Base-by-base conservation (phyloP, 2,329 filamentous ascomycete genomes). In the Diaporthe caulivora region DNA sequence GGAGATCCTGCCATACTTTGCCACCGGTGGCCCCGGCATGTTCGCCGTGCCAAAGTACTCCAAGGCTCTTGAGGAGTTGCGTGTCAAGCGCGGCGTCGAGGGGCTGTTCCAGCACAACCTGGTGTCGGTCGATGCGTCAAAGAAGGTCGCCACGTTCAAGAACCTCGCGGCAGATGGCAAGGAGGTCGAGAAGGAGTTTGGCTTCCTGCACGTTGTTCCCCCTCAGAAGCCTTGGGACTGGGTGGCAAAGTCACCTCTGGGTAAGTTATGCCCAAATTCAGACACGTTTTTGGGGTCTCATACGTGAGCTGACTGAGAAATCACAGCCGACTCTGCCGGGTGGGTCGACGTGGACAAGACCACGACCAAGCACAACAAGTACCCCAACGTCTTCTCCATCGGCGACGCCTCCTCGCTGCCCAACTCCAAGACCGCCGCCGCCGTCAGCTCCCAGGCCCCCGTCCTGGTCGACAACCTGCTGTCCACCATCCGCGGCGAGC, bases 361-460 rank as follows among this genome's bases (percentile, higher is more conserved):
- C 54, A 77, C 76, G 17, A 76, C 75, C 21, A 77, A 75, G 53
- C 76, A 76, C 64, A 75, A 49, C 68, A 83, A 82, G 74, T 84
- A 78, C 75, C 75, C 80, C 77, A 84, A 84, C 71, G 80, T 84
- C 70, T 84, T 82, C 78, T 83, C 82, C n/a, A 76, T 82, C 54
- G 82, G 82, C 68, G 82, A 84, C 72, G 82, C 82, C 26, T 83
- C 82, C 1, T 82, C 82, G 72, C 78, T 83, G 26, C 82, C 82
- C 21, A 83, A 81, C 75, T 82, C 80, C 78, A 86, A 86, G 80
- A 86, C 85, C 11, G 84, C 84, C 0, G 85, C 85, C 10, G 85
- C 84, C 49, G 83, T 86, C 77, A 83, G 84, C 1, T 79, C 84
- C 7, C 83, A 86, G 77, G 80, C 83, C 1, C 85, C 85, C 1